Base-by-base conservation (phyloP, 2,329 filamentous ascomycete species). In the Raffaelea arxii region DNA sequence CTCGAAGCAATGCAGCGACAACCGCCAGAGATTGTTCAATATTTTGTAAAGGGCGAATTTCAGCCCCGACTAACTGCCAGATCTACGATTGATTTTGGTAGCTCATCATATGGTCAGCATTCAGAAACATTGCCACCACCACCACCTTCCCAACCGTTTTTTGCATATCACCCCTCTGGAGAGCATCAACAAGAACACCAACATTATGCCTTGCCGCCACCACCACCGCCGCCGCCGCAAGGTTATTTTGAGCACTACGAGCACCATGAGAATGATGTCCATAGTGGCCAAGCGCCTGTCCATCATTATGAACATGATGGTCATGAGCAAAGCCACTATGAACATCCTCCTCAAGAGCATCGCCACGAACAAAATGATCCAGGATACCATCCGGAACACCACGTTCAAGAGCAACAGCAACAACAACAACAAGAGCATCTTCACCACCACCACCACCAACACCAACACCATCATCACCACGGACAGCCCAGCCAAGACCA, bases 41-140 rank as follows among this genome's bases (percentile, higher is more conserved):
- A 74, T 53, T 69, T 74, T 48, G 75, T 74, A 23, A 74, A 71
- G 53, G 74, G 74, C 51, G 74, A 77, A 64, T 76, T 62, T 51
- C 65, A 67, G 32, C 67, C 68, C 4, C 58, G 53, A 16, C 46
- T 50, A 27, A 49, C 55, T 27, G 59, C 57, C 38, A 53, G 54
- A n/a, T 21, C 56, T 61, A 30, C 62, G 60, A 25, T 58, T 25
- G 43, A 56, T 41, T 47, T 54, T 42, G 49, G 52, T 45, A 47
- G 47, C 37, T 49, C 48, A 35, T 52, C 53, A 35, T 49, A 60
- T 43, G 59, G 58, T 60, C 57, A 62, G 57, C 54, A 59, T 43
- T 52, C 35, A 25, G 50, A 56, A 47, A 56, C 58, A 46, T 47
- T 53, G 42, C 46, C 56, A 49, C 49, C 50, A 36, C 53, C 51